Percentiles rank a stretch among this genome's conserved stretches.
These are phyloP conservation scores for Houttuynia cordata DNA, from an alignment of 164 flowering plant species.

Conservation along the genomic window DNA sequence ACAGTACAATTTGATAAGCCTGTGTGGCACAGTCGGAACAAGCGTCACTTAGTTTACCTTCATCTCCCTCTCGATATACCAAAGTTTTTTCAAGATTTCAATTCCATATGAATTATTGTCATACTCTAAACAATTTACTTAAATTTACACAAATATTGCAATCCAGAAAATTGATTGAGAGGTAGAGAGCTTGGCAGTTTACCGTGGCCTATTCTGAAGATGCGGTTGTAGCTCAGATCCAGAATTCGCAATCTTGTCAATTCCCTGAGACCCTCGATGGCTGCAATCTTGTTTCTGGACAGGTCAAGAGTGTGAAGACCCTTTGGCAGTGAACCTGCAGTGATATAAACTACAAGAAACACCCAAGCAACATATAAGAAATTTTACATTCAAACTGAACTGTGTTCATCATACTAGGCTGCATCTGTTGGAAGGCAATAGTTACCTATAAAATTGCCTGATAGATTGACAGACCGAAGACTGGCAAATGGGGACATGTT, in stretches of 20 bases:
- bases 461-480: conserved; percentile 73
- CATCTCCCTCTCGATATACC: no score
- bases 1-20: conserved; percentile 70
- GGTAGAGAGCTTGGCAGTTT: conserved; percentile 5
- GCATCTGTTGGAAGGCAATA: neutral
- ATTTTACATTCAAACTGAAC: neutral
- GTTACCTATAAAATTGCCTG: conserved; percentile 69
- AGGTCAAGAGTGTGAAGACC: conserved; percentile 75
- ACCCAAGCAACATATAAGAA: neutral
- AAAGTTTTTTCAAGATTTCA: no score
- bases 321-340: conserved; percentile 78
- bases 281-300: conserved; percentile 76
- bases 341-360: conserved; percentile 51
- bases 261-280: conserved; percentile 88
- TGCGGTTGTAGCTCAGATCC: conserved; percentile 84
- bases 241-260: conserved; percentile 61
- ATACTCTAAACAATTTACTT: no score
- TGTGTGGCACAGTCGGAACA: conserved; percentile 8
- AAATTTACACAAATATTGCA: no score
- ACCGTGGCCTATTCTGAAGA: conserved; percentile 82
- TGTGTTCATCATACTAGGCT: neutral
- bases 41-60: neutral
- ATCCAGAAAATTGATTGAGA: no score
- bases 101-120: no score
- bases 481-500: conserved; percentile 40